Evolutionary conservation across 345 rosid species (phyloP), one percentile per base, ranked within the genome.

Genomic region (Toxicodendron radicans): DNA sequence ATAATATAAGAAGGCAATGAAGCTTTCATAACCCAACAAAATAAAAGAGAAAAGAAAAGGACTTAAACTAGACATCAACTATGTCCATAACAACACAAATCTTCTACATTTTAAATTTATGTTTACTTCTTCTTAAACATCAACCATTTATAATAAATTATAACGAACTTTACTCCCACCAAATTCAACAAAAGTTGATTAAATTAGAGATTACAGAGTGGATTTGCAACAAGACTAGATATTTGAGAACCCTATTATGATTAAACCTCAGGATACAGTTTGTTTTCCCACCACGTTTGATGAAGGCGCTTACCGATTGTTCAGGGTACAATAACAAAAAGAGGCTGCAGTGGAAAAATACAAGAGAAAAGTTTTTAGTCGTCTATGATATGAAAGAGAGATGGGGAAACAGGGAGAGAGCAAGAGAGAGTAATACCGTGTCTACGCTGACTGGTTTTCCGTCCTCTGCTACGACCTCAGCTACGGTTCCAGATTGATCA

Each of bases 401-500:
- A 7, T 20, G 18, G 18, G 33, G 30, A 27, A 27, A 27, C 2
- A 1, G 30, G 21, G 35, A 45, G 68, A 4, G 53, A 24, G 49
- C n/a, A 41, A 13, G 48, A 49, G 46, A 60, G 74, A 30, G 30
- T 38, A 53, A n/a, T 88, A 95, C 99, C 96, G 64, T 70, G 87
- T 88, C 99, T 65, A 93, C 79, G 58, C 90, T 91, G 64, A 95
- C 98, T 60, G 97, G 76, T 87, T 95, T 91, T 24, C 91, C 97
- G 63, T 95, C 94, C 57, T 93, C 98, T n/a, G 64, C 89, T 71
- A 88, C 76, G 79, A 95, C 73, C 79, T 89, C 99, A 30, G 83
- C 67, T 73, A 95, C 66, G 62, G 99, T 95, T 86, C 99, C 99
- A 2, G 96, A 87, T 73, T 87, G 92, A 80, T 95, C 99, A 75